A percentile compares a stretch with the other conserved stretches of the same genome.
Conservation (phyloP, 2,329 filamentous ascomycete genomes). For the Trichoderma sp. region DNA sequence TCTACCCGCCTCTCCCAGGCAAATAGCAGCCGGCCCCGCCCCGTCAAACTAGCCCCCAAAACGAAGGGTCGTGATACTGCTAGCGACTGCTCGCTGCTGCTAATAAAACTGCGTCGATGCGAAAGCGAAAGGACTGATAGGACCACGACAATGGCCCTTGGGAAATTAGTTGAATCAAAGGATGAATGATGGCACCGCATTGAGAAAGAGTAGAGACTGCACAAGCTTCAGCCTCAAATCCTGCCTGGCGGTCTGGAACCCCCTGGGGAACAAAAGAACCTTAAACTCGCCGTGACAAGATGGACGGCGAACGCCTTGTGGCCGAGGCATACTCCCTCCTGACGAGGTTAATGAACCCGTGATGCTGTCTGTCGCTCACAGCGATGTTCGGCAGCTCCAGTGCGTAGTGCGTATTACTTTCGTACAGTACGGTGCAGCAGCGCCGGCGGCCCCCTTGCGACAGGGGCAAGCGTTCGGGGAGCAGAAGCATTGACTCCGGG, state of each 20-base stretch:
- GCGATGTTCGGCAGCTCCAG: background rate
- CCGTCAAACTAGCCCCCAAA: conserved; percentile 8
- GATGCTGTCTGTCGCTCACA: conserved; percentile 2
- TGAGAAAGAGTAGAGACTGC: background rate
- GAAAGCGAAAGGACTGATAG: background rate
- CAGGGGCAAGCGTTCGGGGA: conserved; percentile 15
- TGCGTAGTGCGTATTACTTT: background rate
- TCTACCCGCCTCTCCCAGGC: background rate
- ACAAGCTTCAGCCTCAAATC: conserved; percentile 16
- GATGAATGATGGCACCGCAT: conserved; percentile 15
- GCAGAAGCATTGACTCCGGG: conserved; percentile 8
- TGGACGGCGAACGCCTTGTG: conserved; percentile 1
- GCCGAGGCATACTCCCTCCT: background rate
- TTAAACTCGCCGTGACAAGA: background rate
- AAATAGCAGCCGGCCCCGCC: background rate
- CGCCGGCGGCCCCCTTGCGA: background rate
- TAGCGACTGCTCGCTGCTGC: background rate
- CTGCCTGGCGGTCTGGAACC: conserved; percentile 9
- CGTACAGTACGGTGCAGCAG: background rate
- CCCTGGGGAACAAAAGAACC: conserved; percentile 12
- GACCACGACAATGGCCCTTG: background rate
- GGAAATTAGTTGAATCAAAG: background rate
- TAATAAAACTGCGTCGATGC: background rate
- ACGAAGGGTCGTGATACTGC: conserved; percentile 5
- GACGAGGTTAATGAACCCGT: conserved; percentile 7